A percentile compares a stretch with the other conserved stretches of the same genome.
phyloP scores from a whole-genome alignment of 2,329 filamentous ascomycete species.

The Chaetomium olivaceum region DNA sequence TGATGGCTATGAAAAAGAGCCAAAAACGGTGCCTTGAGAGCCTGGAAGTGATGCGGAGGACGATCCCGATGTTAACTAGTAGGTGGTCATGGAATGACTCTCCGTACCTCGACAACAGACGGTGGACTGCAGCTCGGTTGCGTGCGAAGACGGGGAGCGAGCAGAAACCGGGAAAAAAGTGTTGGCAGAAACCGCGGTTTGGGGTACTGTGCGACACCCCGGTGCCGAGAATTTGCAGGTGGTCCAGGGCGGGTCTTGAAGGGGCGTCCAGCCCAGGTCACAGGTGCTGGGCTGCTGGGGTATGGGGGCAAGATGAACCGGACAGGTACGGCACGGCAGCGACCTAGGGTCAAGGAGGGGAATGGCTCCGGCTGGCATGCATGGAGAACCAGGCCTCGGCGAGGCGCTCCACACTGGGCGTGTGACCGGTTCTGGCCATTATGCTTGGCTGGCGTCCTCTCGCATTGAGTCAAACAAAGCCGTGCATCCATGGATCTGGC shows the following conservation, averaged over 20 bases:
- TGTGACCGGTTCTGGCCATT: conserved; percentile 30
- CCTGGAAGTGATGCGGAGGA: not conserved
- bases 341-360: conserved; percentile 19
- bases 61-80: not conserved
- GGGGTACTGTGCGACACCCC: conserved; percentile 27
- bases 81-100: not conserved
- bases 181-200: conserved; percentile 19
- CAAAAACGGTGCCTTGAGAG: not conserved
- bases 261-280: conserved; percentile 28
- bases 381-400: conserved; percentile 1
- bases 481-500: conserved; percentile 14
- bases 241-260: conserved; percentile 9
- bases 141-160: conserved; percentile 3
- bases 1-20: not conserved
- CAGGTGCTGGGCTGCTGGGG: conserved; percentile 3
- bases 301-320: conserved; percentile 15
- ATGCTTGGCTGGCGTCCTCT: conserved; percentile 23
- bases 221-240: conserved; percentile 30
- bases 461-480: not conserved
- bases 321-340: not conserved
- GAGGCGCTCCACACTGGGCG: conserved; percentile 24
- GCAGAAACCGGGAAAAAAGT: conserved; percentile 24
- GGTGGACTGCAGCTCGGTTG: conserved; percentile 2
- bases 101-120: too few species aligned
- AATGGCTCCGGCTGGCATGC: conserved; percentile 24